These are phyloP conservation scores for Eudorina sp. DNA, from an alignment of 139 green algal genomes.

Conservation along the genomic window DNA sequence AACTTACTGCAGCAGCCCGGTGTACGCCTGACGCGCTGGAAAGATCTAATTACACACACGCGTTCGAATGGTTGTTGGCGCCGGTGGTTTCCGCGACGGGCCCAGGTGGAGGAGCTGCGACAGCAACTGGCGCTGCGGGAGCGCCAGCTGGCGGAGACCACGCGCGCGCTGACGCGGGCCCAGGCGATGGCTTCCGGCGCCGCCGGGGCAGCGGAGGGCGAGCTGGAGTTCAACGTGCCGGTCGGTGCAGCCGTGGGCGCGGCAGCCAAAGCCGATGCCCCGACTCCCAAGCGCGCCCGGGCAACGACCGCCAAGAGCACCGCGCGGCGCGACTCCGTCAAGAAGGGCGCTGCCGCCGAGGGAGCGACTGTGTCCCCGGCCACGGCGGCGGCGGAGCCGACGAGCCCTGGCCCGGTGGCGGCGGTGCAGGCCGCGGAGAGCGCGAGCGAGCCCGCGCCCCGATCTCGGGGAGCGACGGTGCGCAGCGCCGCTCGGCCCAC, in stretches of 20 bases:
- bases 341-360: conserved; percentile 1
- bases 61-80: too few relatives aligned
- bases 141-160: neutral
- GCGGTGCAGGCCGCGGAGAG: neutral
- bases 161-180: neutral
- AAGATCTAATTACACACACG: too few relatives aligned
- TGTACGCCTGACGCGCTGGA: too few relatives aligned
- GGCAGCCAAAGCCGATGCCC: neutral
- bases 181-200: neutral
- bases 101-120: conserved; percentile 26
- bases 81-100: too few relatives aligned
- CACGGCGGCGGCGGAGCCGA: neutral
- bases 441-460: neutral
- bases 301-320: conserved; percentile 28
- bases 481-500: neutral
- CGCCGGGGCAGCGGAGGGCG: neutral
- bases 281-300: neutral
- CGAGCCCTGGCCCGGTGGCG: neutral
- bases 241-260: neutral
- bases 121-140: neutral
- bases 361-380: neutral
- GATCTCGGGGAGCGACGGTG: neutral
- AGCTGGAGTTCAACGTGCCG: neutral
- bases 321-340: neutral
- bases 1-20: too few relatives aligned